These are phyloP conservation scores for Malassezia psittaci DNA, from an alignment of 1,284 basidiomycete species.

Conservation along the genomic window DNA sequence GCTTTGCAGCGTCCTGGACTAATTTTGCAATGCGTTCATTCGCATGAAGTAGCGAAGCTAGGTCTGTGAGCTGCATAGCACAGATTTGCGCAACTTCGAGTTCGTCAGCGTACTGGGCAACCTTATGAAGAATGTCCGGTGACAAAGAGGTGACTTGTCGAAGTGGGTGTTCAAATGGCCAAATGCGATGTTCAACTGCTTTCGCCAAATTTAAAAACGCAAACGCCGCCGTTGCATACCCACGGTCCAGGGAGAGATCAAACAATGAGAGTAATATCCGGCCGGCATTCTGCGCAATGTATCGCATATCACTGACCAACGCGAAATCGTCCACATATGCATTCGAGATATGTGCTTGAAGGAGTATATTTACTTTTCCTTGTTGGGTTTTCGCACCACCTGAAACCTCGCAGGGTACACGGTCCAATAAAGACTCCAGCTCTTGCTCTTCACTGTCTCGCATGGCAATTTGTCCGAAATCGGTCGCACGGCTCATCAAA, in stretches of 20 bases:
- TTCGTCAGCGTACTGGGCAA: slow-evolving; percentile 75
- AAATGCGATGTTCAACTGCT: slow-evolving; percentile 60
- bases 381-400: slow-evolving; percentile 66
- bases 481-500: slow-evolving; percentile 79
- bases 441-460: slow-evolving; percentile 83
- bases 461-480: slow-evolving; percentile 92
- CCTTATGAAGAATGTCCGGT: slow-evolving; percentile 60
- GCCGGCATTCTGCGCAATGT: slow-evolving; percentile 69
- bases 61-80: slow-evolving; percentile 60
- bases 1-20: slow-evolving; percentile 67
- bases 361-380: slow-evolving; percentile 89
- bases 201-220: slow-evolving; percentile 87
- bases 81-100: slow-evolving; percentile 68
- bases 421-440: slow-evolving; percentile 61
- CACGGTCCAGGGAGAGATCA: slow-evolving; percentile 82
- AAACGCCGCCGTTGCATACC: slow-evolving; percentile 72
- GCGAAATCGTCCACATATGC: slow-evolving; percentile 84
- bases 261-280: slow-evolving; percentile 86
- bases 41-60: slow-evolving; percentile 73
- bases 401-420: slow-evolving; percentile 52
- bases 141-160: slow-evolving; percentile 56
- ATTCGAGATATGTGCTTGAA: slow-evolving; percentile 81
- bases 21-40: slow-evolving; percentile 77
- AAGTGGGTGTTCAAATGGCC: slow-evolving; percentile 92
- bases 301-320: slow-evolving; percentile 86